These are phyloP conservation scores for Calonectria naviculata DNA, from an alignment of 2,329 filamentous ascomycete genomes.

Conservation along the genomic window DNA sequence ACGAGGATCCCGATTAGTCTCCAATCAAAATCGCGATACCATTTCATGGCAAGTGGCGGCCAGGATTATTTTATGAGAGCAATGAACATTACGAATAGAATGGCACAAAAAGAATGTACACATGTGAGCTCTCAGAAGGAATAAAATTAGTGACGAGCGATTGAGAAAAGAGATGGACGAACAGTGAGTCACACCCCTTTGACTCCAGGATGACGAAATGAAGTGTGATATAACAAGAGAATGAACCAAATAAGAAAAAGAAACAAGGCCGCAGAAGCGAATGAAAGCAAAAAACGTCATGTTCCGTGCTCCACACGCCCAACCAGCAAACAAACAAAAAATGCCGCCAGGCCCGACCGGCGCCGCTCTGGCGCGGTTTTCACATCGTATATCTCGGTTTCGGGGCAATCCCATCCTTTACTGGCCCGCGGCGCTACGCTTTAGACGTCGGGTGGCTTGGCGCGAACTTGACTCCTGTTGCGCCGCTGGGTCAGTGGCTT, in stretches of 20 bases:
- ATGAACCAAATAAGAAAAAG: background rate
- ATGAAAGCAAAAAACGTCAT: background rate
- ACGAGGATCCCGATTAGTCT: background rate
- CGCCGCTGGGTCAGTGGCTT: conserved; percentile 2
- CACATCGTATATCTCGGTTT: conserved; percentile 42
- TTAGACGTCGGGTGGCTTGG: conserved; percentile 30
- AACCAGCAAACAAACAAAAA: background rate
- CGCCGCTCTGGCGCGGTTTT: conserved; percentile 10
- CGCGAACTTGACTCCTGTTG: conserved; percentile 5
- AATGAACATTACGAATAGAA: background rate
- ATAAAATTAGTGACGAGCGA: background rate
- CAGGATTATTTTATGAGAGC: conserved; percentile 3
- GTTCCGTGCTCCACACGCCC: background rate
- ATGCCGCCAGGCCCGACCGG: conserved; percentile 14
- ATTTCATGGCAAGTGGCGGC: conserved; percentile 8
- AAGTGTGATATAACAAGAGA: background rate
- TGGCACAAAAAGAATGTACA: background rate
- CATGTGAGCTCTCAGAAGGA: background rate
- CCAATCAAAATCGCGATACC: conserved; percentile 6
- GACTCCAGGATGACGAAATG: background rate
- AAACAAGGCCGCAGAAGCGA: background rate
- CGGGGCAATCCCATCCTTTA: conserved; percentile 22
- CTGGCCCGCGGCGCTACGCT: conserved; percentile 8
- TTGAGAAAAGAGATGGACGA: background rate
- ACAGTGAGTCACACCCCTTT: background rate